Percentiles rank a stretch among this genome's conserved stretches.
phyloP scores from a whole-genome alignment of 2,329 filamentous ascomycete species.

The Fusarium sororula region DNA sequence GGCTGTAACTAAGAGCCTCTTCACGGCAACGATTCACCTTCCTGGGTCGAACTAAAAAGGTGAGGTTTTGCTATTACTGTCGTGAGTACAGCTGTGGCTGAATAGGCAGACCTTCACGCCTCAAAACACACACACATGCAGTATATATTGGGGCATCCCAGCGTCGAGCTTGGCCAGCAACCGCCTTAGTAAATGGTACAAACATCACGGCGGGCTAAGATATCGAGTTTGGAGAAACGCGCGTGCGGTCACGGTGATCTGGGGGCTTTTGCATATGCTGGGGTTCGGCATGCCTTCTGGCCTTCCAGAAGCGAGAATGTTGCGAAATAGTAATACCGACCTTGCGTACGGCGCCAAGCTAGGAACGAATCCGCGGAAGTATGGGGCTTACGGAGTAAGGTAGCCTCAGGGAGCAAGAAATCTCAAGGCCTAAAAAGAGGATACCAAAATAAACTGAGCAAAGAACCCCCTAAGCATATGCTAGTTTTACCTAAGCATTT shows the following conservation, averaged over 20 bases:
- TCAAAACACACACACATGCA: background rate
- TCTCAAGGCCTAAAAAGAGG: too few relatives aligned
- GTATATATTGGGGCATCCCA: background rate
- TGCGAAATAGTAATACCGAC: conserved; percentile 6
- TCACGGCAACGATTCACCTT: background rate
- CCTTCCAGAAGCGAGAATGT: conserved; percentile 24
- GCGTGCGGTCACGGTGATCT: background rate
- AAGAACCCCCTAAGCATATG: too few relatives aligned
- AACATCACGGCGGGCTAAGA: background rate
- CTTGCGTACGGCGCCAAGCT: conserved; percentile 23
- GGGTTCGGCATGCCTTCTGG: conserved; percentile 16
- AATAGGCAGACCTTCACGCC: background rate
- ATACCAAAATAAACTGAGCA: too few relatives aligned
- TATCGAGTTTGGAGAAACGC: background rate
- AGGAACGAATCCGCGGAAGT: conserved; percentile 25
- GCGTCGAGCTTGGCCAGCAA: background rate
- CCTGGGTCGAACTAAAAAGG: background rate
- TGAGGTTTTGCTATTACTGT: background rate
- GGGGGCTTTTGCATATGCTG: background rate
- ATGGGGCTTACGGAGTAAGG: conserved; percentile 9
- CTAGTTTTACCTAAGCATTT: too few relatives aligned
- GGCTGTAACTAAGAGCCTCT: background rate
- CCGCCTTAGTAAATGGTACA: background rate
- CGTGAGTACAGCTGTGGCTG: background rate
- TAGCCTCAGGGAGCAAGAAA: too few relatives aligned